Evolutionary conservation across 2,329 filamentous ascomycete species (phyloP).

Genomic region (Phaeosphaeriaceae sp.): DNA sequence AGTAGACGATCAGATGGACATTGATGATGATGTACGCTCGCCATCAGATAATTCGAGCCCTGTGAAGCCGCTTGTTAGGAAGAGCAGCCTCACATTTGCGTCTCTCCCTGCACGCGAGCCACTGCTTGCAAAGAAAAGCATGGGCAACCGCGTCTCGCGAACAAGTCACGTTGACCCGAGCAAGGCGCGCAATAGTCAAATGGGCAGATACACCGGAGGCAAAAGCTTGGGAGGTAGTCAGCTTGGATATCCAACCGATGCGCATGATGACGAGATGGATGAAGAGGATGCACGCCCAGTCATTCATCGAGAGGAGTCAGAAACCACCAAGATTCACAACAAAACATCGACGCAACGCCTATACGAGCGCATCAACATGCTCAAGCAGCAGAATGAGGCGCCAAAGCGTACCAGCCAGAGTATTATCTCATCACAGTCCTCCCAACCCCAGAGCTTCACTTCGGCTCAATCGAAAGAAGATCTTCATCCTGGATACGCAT

Average conservation of each 20-base stretch:
- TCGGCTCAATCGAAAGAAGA: conserved; percentile 50
- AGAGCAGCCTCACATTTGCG: conserved; percentile 94
- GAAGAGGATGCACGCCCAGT: conserved; percentile 51
- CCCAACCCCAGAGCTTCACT: conserved; percentile 31
- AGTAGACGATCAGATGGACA: conserved; percentile 49
- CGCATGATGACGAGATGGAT: conserved; percentile 62
- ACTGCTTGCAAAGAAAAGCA: conserved; percentile 80
- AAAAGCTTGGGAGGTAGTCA: conserved; percentile 65
- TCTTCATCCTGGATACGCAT: conserved; percentile 26
- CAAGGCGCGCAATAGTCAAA: conserved; percentile 71
- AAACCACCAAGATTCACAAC: conserved; percentile 68
- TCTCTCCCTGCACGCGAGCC: conserved; percentile 91
- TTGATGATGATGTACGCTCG: conserved; percentile 63
- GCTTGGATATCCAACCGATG: conserved; percentile 32
- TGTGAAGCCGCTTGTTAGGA: conserved; percentile 77
- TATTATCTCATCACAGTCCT: conserved; percentile 39
- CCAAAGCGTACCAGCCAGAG: conserved; percentile 47
- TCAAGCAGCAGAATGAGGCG: conserved; percentile 59
- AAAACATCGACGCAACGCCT: conserved; percentile 94
- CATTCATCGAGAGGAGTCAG: conserved; percentile 54
- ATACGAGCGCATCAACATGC: conserved; percentile 87
- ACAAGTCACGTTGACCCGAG: conserved; percentile 77
- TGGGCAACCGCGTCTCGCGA: conserved; percentile 73
- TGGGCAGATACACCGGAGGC: conserved; percentile 74
- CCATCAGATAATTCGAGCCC: conserved; percentile 76